These are phyloP conservation scores for Ilyonectria mors-panacis DNA, from an alignment of 2,329 filamentous ascomycete species.

Conservation along the genomic window DNA sequence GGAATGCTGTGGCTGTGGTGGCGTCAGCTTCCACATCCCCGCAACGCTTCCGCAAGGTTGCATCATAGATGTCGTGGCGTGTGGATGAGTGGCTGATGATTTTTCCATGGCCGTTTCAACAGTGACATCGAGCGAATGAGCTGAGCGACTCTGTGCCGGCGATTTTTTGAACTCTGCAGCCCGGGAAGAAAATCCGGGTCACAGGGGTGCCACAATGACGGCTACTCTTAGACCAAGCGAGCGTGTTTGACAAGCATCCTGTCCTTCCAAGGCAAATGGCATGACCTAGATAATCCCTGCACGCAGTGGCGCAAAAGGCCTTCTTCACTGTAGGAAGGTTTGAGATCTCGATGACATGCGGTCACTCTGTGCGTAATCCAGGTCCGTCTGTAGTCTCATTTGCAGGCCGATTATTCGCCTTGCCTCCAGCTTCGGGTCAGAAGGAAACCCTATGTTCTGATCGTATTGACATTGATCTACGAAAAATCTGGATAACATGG, in stretches of 20 bases:
- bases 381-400: not conserved
- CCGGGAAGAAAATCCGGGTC: slow-evolving; percentile 32
- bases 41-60: slow-evolving; percentile 27
- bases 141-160: not conserved
- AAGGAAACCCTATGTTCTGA: too few species aligned
- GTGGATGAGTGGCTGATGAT: not conserved
- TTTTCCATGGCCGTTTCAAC: not conserved
- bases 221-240: slow-evolving; percentile 22
- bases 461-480: too few species aligned
- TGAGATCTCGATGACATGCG: slow-evolving; percentile 13
- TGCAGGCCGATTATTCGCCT: too few species aligned
- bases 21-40: slow-evolving; percentile 42
- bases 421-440: too few species aligned
- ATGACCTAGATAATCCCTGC: not conserved
- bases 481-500: too few species aligned
- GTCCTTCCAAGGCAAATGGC: not conserved
- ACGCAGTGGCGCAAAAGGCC: not conserved
- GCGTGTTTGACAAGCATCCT: not conserved
- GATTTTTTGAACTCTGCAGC: slow-evolving; percentile 22
- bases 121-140: slow-evolving; percentile 6
- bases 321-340: not conserved
- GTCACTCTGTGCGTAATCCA: not conserved
- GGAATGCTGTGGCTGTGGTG: slow-evolving; percentile 45
- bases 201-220: slow-evolving; percentile 40
- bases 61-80: slow-evolving; percentile 39